Percentiles rank a stretch among this genome's conserved stretches.
Conservation (phyloP, 2,329 filamentous ascomycete species). For the Tolypocladium ovalisporum region DNA sequence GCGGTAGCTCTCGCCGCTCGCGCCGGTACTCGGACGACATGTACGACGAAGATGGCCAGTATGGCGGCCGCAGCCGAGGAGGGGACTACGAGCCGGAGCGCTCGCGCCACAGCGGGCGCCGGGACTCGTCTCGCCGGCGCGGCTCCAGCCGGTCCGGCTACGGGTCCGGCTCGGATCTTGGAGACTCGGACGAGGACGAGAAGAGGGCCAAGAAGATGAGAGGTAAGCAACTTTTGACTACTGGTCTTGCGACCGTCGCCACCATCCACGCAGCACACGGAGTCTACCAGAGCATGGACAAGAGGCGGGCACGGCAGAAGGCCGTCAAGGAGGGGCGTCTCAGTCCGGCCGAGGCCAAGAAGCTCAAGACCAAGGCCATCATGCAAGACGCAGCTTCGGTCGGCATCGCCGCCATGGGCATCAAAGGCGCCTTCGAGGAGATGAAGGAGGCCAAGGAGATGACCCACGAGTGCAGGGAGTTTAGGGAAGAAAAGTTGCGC, state of each 20-base stretch:
- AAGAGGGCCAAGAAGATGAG: slow-evolving; percentile 44
- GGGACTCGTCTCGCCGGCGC: slow-evolving; percentile 21
- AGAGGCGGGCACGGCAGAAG: slow-evolving; percentile 39
- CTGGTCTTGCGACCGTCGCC: slow-evolving; percentile 45
- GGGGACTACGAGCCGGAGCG: slow-evolving; percentile 39
- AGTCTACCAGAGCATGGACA: slow-evolving; percentile 48
- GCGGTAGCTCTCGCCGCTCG: slow-evolving; percentile 24
- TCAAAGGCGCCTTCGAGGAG: slow-evolving; percentile 45
- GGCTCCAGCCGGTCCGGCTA: slow-evolving; percentile 32
- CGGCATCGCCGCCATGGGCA: slow-evolving; percentile 45
- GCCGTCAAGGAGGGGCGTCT: slow-evolving; percentile 44
- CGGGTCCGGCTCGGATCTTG: slow-evolving; percentile 42
- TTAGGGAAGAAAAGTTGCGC: slow-evolving; percentile 34
- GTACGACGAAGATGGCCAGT: slow-evolving; percentile 35
- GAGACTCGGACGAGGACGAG: slow-evolving; percentile 47
- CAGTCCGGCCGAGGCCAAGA: slow-evolving; percentile 38
- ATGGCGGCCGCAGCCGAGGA: slow-evolving; percentile 19
- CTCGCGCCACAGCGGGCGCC: slow-evolving; percentile 28
- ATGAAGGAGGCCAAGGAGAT: slow-evolving; percentile 44
- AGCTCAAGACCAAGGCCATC: slow-evolving; percentile 45
- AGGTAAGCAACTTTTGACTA: slow-evolving; percentile 51
- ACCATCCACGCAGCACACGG: slow-evolving; percentile 50
- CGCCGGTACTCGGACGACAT: slow-evolving; percentile 30
- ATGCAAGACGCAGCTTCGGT: slow-evolving; percentile 48
- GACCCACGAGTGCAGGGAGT: slow-evolving; percentile 36